Conservation (phyloP, 148 eudicot genomes). For the Talinum fruticosum region DNA sequence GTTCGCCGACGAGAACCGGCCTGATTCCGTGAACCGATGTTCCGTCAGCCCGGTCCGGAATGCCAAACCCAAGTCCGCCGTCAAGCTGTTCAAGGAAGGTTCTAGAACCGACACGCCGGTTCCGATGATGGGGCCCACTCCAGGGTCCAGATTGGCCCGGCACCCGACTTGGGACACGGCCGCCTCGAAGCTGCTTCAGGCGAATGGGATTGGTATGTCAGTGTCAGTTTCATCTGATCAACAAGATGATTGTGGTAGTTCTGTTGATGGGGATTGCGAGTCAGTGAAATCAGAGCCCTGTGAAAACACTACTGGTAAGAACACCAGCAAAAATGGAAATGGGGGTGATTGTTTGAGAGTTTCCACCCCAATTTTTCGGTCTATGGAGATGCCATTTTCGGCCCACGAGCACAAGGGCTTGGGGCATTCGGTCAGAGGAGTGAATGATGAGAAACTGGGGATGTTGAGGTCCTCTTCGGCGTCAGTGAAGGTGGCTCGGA, state of each 20-base stretch:
- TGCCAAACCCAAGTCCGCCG: slow-evolving; percentile 32
- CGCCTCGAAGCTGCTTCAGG: slow-evolving; percentile 56
- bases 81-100: slow-evolving; percentile 42
- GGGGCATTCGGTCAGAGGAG: slow-evolving; percentile 21
- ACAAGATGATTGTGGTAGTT: neutral
- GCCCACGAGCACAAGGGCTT: slow-evolving; percentile 18
- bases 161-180: slow-evolving; percentile 36
- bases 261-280: slow-evolving; percentile 26
- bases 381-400: slow-evolving; percentile 44
- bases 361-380: slow-evolving; percentile 51
- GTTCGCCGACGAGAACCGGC: slow-evolving; percentile 40
- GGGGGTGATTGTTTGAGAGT: slow-evolving; percentile 30
- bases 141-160: slow-evolving; percentile 18
- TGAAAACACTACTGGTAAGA: slow-evolving; percentile 10
- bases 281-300: slow-evolving; percentile 27
- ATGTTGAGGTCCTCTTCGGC: slow-evolving; percentile 16
- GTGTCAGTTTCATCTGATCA: neutral
- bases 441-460: slow-evolving; percentile 18
- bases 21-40: slow-evolving; percentile 31
- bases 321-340: slow-evolving; percentile 12
- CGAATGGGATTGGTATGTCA: slow-evolving; percentile 25
- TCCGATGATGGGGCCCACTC: slow-evolving; percentile 44
- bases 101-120: slow-evolving; percentile 27
- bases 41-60: slow-evolving; percentile 36
- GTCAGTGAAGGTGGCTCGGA: slow-evolving; percentile 34